Evolutionary conservation across 2,329 filamentous ascomycete genomes (phyloP), one percentile per base, ranked within the genome.

Genomic region (Phaeomoniella chlamydospora): DNA sequence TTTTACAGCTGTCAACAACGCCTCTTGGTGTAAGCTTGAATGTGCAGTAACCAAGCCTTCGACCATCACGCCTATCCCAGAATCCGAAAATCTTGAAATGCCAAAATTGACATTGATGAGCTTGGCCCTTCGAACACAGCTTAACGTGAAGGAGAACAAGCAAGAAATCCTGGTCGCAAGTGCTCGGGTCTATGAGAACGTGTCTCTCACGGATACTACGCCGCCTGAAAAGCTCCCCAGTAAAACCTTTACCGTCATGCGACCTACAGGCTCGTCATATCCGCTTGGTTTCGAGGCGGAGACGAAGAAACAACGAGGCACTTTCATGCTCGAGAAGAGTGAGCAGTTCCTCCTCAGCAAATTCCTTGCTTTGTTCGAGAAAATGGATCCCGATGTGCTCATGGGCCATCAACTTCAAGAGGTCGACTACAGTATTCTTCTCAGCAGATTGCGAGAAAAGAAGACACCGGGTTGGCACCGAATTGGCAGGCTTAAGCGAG

Each of bases 41-140:
- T 77, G 93, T 34, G 72, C 81, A 47, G 80, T 86, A 33, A 70
- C 73, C 22, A 80, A 86, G 42, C 88, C 90, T 2, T 77, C 80
- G 48, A 73, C 74, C 49, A 74, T 98, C 40, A 74, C 73, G 1
- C 68, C 77, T 3, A 55, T 90, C 35, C 77, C 68, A 43, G 85
- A 94, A 35, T 75, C 77, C 0, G 86, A 94, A 43, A 84, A 77
- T 42, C 56, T 87, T 22, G 85, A 94, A 35, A 73, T 77, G 2
- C 90, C 90, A 15, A 84, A 86, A 5, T 63, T 98, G 51, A 96
- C 87, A 1, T 61, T 98, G n/a, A 94, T 98, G 88, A 94, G 86
- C 56, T 63, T 98, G 42, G 77, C 86, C 5, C 68, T 98, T 50
- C 76, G 90, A 36, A 96, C 87, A 1, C 75, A 78, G 4, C 83